These are phyloP conservation scores for Bidens hawaiensis DNA, from an alignment of 140 eudicot genomes.

Conservation along the genomic window DNA sequence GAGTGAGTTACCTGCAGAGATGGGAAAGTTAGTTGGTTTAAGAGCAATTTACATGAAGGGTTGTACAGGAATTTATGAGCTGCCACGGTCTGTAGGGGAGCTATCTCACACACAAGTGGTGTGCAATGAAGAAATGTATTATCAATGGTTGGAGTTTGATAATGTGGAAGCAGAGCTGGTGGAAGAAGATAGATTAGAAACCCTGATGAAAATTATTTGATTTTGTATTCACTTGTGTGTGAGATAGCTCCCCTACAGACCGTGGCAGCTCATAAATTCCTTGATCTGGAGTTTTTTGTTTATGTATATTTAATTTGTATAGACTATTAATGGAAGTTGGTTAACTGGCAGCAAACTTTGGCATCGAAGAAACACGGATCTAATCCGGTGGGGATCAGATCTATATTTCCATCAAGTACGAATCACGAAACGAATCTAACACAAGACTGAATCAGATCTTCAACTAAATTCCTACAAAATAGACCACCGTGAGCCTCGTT, in stretches of 20 bases:
- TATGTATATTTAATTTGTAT: too few species aligned
- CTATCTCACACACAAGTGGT: conserved; percentile 8
- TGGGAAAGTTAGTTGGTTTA: conserved; percentile 26
- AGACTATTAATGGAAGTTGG: too few species aligned
- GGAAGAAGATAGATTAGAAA: conserved; percentile 31
- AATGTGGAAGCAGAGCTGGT: conserved; percentile 24
- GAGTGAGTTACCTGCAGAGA: conserved; percentile 24
- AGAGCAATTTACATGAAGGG: conserved; percentile 34
- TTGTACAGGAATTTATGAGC: conserved; percentile 31
- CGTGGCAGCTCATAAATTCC: conserved; percentile 34
- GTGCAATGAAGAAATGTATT: conserved; percentile 20
- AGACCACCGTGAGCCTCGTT: too few species aligned
- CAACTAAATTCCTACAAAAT: too few species aligned
- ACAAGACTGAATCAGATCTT: too few species aligned
- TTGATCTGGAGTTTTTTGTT: too few species aligned
- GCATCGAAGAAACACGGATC: too few species aligned
- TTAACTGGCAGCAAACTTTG: too few species aligned
- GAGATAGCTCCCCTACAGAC: conserved; percentile 22
- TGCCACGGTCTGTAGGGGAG: conserved; percentile 33
- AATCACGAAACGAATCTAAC: too few species aligned
- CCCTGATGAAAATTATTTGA: conserved; percentile 5
- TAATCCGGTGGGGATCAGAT: too few species aligned
- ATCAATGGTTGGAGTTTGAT: conserved; percentile 6
- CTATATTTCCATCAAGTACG: too few species aligned
- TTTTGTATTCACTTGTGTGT: conserved; percentile 7